Conservation (phyloP, 2,329 filamentous ascomycete species). For the Aureobasidium namibiae region DNA sequence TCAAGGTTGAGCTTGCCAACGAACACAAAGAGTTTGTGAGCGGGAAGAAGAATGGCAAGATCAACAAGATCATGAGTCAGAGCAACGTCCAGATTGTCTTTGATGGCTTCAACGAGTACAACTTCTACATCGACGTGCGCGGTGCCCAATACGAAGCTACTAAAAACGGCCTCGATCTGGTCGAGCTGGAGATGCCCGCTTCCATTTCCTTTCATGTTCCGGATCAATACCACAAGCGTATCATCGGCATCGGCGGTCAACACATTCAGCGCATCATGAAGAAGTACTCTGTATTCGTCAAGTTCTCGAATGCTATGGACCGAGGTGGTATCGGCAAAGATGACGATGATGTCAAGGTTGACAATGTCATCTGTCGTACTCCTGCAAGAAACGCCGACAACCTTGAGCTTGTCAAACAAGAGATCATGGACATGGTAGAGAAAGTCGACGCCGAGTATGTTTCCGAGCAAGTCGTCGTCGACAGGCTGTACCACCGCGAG, state of each 20-base stretch:
- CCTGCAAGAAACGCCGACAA: conserved; percentile 96
- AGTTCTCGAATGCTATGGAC: conserved; percentile 99
- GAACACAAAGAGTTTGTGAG: conserved; percentile 99
- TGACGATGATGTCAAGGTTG: conserved; percentile 96
- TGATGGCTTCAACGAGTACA: conserved; percentile 98
- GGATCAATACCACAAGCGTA: conserved; percentile 98
- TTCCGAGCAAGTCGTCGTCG: conserved; percentile 84
- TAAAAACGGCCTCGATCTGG: conserved; percentile 82
- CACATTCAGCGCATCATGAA: conserved; percentile 99
- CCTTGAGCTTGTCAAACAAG: conserved; percentile 92
- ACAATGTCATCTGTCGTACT: conserved; percentile 97
- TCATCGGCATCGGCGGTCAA: conserved; percentile 95
- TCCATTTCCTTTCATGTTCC: conserved; percentile 99
- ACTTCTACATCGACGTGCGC: conserved; percentile 98
- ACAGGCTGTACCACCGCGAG: conserved; percentile 90
- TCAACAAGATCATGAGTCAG: conserved; percentile 99
- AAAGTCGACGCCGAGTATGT: conserved; percentile 96
- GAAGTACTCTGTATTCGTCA: conserved; percentile 99
- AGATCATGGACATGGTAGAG: conserved; percentile 99
- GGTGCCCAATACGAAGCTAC: conserved; percentile 87
- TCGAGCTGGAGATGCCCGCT: conserved; percentile 98
- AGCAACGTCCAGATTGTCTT: conserved; percentile 99
- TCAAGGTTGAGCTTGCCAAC: conserved; percentile 97
- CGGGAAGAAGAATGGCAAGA: conserved; percentile 99
- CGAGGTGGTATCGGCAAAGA: conserved; percentile 87